These are phyloP conservation scores for Eruca vesicaria DNA, from an alignment of 441 rosid species.

Conservation along the genomic window DNA sequence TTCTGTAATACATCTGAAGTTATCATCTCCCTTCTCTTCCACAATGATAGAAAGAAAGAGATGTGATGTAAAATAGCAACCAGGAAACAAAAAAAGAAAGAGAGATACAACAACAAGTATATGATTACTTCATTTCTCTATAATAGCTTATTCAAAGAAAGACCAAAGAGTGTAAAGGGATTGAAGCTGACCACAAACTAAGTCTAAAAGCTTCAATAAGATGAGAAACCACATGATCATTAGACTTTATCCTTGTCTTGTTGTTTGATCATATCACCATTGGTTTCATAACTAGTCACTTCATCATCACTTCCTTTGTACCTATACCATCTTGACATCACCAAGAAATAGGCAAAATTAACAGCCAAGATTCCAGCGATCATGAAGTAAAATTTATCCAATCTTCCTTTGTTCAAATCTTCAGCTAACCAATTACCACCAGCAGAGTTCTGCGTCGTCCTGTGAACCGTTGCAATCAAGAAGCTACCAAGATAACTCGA, in stretches of 20 bases:
- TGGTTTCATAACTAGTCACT: slow-evolving; percentile 31
- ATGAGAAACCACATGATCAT: not conserved
- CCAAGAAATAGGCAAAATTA: slow-evolving; percentile 58
- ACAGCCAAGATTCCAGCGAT: slow-evolving; percentile 53
- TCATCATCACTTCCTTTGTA: slow-evolving; percentile 48
- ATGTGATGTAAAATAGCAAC: slow-evolving; percentile 10
- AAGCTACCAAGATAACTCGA: slow-evolving; percentile 62
- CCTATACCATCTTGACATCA: slow-evolving; percentile 63
- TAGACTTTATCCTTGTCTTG: slow-evolving; percentile 28
- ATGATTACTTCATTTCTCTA: slow-evolving; percentile 17
- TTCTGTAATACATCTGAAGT: slow-evolving; percentile 12
- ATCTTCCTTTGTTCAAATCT: slow-evolving; percentile 74
- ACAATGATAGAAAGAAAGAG: slow-evolving; percentile 31
- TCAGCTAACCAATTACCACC: slow-evolving; percentile 73
- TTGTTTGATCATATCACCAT: slow-evolving; percentile 27
- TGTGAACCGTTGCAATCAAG: slow-evolving; percentile 57
- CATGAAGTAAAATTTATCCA: slow-evolving; percentile 64
- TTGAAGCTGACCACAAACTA: slow-evolving; percentile 35
- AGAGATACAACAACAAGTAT: slow-evolving; percentile 4
- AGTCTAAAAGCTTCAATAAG: slow-evolving; percentile 22
- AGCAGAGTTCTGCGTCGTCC: slow-evolving; percentile 41
- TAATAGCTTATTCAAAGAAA: slow-evolving; percentile 27
- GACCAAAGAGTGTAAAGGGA: not conserved
- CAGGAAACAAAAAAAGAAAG: not conserved
- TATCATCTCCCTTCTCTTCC: slow-evolving; percentile 19